Evolutionary conservation across 1,139 yeast genomes (phyloP).

Genomic region (Zygoascus meyerae): DNA sequence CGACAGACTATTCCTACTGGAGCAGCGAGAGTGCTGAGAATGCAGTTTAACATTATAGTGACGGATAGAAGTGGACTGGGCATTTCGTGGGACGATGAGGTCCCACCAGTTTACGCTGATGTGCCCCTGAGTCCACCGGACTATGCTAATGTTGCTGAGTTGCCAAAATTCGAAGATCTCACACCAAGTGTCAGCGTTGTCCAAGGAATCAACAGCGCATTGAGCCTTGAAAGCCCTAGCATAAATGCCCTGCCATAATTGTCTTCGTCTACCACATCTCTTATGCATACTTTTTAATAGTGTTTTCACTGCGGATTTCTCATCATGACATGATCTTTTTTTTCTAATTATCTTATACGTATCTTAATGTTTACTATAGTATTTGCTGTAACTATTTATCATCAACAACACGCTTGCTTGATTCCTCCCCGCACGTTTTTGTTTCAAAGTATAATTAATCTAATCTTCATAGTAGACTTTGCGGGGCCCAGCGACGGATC

Average conservation of each 20-base stretch:
- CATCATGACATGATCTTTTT: not conserved
- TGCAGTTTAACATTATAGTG: constrained; percentile 79
- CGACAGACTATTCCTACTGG: constrained; percentile 56
- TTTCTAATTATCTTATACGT: not conserved
- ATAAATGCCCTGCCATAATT: no score
- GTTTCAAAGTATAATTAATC: no score
- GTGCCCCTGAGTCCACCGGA: constrained; percentile 86
- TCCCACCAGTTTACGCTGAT: constrained; percentile 91
- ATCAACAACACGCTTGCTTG: no score
- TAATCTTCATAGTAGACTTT: no score
- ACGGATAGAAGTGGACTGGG: constrained; percentile 95
- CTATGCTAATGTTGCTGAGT: constrained; percentile 38
- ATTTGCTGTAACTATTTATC: no score
- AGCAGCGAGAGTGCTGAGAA: constrained; percentile 85
- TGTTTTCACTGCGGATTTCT: not conserved
- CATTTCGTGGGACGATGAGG: constrained; percentile 98
- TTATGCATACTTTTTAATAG: not conserved
- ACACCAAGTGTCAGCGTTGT: constrained; percentile 17
- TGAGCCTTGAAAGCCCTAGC: not conserved
- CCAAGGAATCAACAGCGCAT: constrained; percentile 15
- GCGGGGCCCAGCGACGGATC: no score
- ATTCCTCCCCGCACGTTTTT: no score
- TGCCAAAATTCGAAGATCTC: constrained; percentile 31
- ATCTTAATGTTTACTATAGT: not conserved
- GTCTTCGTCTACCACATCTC: no score